Evolutionary conservation across 495 filamentous ascomycete genomes (phyloP).

Genomic region (Aspergillus panamensis): DNA sequence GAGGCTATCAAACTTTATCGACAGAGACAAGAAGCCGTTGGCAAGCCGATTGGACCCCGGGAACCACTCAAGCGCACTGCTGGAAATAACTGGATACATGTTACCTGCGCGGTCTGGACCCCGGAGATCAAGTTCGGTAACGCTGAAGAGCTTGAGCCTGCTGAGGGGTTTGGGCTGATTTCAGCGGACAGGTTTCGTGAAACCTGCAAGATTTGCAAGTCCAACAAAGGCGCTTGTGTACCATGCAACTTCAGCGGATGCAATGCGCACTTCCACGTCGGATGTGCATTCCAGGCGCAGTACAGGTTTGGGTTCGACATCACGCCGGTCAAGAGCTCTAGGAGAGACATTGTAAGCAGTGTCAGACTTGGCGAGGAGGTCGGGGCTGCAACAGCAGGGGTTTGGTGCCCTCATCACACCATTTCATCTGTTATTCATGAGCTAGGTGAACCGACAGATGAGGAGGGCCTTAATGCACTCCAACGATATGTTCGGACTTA

Average conservation of each 20-base stretch:
- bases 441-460: conserved; percentile 67
- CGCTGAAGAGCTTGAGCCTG: conserved; percentile 71
- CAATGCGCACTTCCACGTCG: conserved; percentile 76
- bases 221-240: conserved; percentile 69
- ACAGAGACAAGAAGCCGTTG: conserved; percentile 77
- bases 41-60: conserved; percentile 74
- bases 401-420: conserved; percentile 88
- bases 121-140: conserved; percentile 89
- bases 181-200: conserved; percentile 63
- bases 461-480: conserved; percentile 62
- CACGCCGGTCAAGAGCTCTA: conserved; percentile 81
- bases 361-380: conserved; percentile 72
- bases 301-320: conserved; percentile 88
- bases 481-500: conserved; percentile 82
- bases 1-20: conserved; percentile 73
- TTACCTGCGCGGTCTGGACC: conserved; percentile 85
- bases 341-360: conserved; percentile 68
- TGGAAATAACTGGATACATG: conserved; percentile 98
- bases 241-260: conserved; percentile 68
- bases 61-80: conserved; percentile 90
- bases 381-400: conserved; percentile 69
- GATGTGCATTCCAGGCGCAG: conserved; percentile 80
- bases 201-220: conserved; percentile 78
- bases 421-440: conserved; percentile 67
- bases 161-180: conserved; percentile 83